Base-by-base conservation (phyloP, 345 rosid genomes). In the Viola odorata region DNA sequence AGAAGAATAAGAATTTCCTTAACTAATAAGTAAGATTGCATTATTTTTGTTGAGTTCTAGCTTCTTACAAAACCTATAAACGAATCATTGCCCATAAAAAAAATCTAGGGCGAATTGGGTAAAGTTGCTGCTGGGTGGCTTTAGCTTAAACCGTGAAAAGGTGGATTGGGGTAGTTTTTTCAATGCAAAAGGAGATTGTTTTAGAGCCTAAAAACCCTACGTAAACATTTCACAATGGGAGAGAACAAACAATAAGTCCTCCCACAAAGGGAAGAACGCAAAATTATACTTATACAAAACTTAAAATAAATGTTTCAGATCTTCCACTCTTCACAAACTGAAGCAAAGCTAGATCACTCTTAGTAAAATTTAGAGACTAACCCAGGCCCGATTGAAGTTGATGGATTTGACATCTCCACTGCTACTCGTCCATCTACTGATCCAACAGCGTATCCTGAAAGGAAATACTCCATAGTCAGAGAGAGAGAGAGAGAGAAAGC, bases 371-470 rank as follows among this genome's bases (percentile, higher is more conserved):
- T 41, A 48, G 50, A 62, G 52, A 73, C 86, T 76, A 63, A 92
- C 98, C 85, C 76, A 12, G 40, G 61, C 60, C 73, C 73, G 13
- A 62, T 71, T 36, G 83, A 76, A 81, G 62, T 57, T 7, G 85
- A 63, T 58, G 78, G 53, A 63, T 70, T 12, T 7, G 79, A 75
- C 69, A 83, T 74, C 55, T 85, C 88, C 64, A 89, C 66, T 5
- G 86, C 87, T 41, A 89, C 91, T 45, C 78, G 81, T 41, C 97
- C 98, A 70, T 89, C 98, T 55, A 86, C 77, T 57, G 88, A 89
- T 60, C 98, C 98, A 78, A 75, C 83, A 32, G 92, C 91, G 81
- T 81, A 87, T 61, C 96, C 98, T 92, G 81, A 73, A 74, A 32
- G 45, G 16, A 41, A 69, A 5, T 1, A 13, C 7, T 15, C 37